Conservation (phyloP, 768 basidiomycete species). For the Hypholoma sublateritium region DNA sequence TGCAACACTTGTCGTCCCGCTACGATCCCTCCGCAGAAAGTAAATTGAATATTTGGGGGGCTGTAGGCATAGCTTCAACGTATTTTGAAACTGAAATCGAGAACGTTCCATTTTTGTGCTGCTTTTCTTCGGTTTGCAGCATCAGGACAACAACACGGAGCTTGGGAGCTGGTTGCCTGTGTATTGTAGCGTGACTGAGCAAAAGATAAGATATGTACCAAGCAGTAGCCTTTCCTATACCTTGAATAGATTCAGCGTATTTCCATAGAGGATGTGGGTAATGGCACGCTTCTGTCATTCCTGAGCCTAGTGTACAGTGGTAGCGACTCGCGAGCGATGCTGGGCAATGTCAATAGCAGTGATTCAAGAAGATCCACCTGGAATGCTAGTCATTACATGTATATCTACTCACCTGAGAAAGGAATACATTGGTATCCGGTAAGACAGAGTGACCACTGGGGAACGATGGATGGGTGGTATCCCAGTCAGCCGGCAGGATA, state of each 20-base stretch:
- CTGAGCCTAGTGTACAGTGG: constrained; percentile 91
- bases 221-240: constrained; percentile 81
- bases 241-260: constrained; percentile 25
- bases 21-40: constrained; percentile 62
- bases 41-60: constrained; percentile 74
- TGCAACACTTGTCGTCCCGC: constrained; percentile 64
- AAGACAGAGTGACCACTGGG: constrained; percentile 77
- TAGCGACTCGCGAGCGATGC: constrained; percentile 86
- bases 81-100: constrained; percentile 79
- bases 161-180: constrained; percentile 42
- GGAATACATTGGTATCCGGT: constrained; percentile 93
- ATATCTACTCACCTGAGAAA: constrained; percentile 67
- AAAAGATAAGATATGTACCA: constrained; percentile 85
- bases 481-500: constrained; percentile 60
- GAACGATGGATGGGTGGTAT: constrained; percentile 52
- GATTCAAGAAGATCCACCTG: constrained; percentile 96
- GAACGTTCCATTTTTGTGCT: constrained; percentile 56
- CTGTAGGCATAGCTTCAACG: constrained; percentile 69
- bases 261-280: neutral
- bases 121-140: constrained; percentile 80
- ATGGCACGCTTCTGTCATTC: constrained; percentile 82
- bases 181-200: constrained; percentile 48
- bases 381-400: constrained; percentile 5
- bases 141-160: constrained; percentile 73
- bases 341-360: constrained; percentile 67